Base-by-base conservation (phyloP, 768 basidiomycete species). In the Podaxis pistillaris region DNA sequence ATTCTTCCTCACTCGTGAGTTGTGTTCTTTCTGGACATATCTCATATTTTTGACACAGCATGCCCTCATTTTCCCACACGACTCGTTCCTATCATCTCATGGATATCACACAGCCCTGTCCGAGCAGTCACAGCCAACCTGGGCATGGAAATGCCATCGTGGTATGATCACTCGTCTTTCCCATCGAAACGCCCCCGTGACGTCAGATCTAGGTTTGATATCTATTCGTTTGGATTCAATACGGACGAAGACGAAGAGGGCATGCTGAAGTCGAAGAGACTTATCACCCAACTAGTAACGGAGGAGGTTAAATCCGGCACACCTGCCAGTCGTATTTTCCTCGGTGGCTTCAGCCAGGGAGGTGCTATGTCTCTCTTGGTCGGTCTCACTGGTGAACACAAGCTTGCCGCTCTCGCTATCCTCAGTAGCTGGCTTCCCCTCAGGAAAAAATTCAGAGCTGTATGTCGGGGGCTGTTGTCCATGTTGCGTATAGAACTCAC, bases 301-400 rank as follows among this genome's bases (percentile, higher is more conserved):
- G 79, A 81, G 2, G 95, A 98, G 74, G 78, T 95, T 19, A 85
- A 87, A 53, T 79, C 81, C 7, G 91, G 91, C 37, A 85, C 89
- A 57, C 81, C 86, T 8, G 76, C 88, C 26, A 79, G 81, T 59
- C 84, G 90, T 56, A 90, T 96, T 68, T 82, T 96, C 36, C 74
- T 98, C 24, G 94, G 93, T 38, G 95, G 95, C 9, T 96, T 96
- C 76, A 90, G 87, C 64, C 94, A 96, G 72, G 94, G 93, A 40
- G 91, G 81, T 44, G 85, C 88, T 24, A 88, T 96, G 80, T 81
- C 87, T 7, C 77, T 94, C n/a, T 75, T 95, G 54, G 85, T 87
- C 3, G 93, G 86, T 7, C 76, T 96, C 62, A 89, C 85, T 1
- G 79, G 78, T 2, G 84, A 86, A 65, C 77, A 83, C 63, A 87